phyloP scores from a whole-genome alignment of 2,329 filamentous ascomycete genomes.

The Dendrostoma leiphaemia region DNA sequence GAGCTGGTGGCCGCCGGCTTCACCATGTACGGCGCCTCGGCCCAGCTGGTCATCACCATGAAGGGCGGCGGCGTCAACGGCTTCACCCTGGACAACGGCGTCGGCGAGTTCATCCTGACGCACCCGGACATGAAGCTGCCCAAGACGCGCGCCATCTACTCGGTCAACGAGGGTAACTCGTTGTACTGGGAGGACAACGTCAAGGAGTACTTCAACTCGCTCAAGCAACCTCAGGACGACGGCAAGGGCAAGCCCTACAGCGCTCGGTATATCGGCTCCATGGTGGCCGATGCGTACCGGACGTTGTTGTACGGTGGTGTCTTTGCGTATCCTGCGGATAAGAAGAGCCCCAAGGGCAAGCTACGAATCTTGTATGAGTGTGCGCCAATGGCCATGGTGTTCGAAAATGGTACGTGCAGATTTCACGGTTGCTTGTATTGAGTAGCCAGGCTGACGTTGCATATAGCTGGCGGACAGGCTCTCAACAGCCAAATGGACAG shows the following conservation, averaged over 20 bases:
- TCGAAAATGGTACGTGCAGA: slow-evolving; percentile 88
- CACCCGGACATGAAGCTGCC: slow-evolving; percentile 94
- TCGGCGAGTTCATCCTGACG: slow-evolving; percentile 98
- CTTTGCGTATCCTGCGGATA: slow-evolving; percentile 96
- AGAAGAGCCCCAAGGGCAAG: slow-evolving; percentile 98
- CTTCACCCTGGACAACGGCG: slow-evolving; percentile 93
- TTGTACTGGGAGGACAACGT: slow-evolving; percentile 91
- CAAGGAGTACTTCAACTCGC: slow-evolving; percentile 81
- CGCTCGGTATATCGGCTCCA: slow-evolving; percentile 91
- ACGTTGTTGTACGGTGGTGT: slow-evolving; percentile 94
- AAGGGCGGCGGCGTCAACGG: slow-evolving; percentile 88
- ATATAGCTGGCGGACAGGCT: slow-evolving; percentile 81
- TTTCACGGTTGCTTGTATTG: neutral
- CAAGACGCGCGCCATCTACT: slow-evolving; percentile 81
- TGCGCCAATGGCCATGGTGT: slow-evolving; percentile 97
- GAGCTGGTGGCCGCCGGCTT: slow-evolving; percentile 95
- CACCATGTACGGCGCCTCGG: slow-evolving; percentile 98
- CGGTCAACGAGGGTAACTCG: slow-evolving; percentile 97
- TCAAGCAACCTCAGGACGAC: slow-evolving; percentile 73
- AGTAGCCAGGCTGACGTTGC: slow-evolving; percentile 9
- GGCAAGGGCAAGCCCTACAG: slow-evolving; percentile 94
- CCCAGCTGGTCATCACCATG: slow-evolving; percentile 97
- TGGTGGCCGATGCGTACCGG: slow-evolving; percentile 97
- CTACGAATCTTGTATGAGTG: slow-evolving; percentile 97
- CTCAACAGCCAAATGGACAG: slow-evolving; percentile 87